These are phyloP conservation scores for Populus hybrid DNA, from an alignment of 441 rosid species.

Conservation along the genomic window DNA sequence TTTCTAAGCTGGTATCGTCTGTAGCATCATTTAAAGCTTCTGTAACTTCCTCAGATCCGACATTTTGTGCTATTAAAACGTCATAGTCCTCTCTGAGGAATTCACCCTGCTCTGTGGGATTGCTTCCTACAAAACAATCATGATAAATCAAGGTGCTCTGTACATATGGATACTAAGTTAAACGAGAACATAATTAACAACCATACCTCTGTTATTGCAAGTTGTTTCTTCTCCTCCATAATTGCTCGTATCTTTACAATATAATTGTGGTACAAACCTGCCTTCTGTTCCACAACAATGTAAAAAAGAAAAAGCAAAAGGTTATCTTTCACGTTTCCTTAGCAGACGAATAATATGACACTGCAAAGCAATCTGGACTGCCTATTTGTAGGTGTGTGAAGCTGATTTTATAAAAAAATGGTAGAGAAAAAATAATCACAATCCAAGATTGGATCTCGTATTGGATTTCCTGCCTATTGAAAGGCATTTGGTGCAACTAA, in stretches of 20 bases:
- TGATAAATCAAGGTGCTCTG: neutral
- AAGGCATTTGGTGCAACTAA: neutral
- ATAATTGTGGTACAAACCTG: neutral
- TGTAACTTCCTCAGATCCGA: neutral
- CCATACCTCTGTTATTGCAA: neutral
- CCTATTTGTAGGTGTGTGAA: neutral
- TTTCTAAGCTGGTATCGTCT: slow-evolving; percentile 11
- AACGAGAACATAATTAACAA: neutral
- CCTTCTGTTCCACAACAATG: neutral
- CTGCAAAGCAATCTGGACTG: neutral
- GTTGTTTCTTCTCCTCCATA: neutral
- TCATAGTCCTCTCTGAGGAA: neutral
- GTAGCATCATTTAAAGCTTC: slow-evolving; percentile 8
- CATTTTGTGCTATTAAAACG: neutral
- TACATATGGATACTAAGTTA: neutral
- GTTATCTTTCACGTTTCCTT: neutral
- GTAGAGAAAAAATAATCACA: neutral
- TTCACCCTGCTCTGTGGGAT: neutral
- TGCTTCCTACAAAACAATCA: neutral
- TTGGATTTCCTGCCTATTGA: neutral
- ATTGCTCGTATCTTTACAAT: neutral
- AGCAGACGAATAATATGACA: neutral
- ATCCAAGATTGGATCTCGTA: neutral
- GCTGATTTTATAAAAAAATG: neutral
- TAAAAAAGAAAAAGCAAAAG: neutral